Base-by-base conservation (phyloP, 1,284 basidiomycete species). In the Cystobasidium sp. region DNA sequence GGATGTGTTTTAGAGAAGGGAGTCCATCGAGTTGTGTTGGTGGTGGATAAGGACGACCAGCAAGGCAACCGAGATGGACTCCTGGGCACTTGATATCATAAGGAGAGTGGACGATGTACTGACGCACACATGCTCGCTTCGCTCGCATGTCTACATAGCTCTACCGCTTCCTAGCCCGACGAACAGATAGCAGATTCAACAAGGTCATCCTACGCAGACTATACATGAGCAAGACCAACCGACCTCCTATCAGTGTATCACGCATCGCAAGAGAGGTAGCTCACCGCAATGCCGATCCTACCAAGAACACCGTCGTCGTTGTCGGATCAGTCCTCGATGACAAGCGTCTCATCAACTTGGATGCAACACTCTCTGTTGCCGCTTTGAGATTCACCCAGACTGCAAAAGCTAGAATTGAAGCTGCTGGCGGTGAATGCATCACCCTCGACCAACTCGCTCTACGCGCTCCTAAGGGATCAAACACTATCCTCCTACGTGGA, bases 131-230 rank as follows among this genome's bases (percentile, higher is more conserved):
- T 53, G 6, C 55, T 9, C n/a, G 24, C 31, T 43, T 24, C 56
- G 31, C 31, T 24, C 31, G 31, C 31, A 31, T 31, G 31, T 31
- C 8, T 37, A 51, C n/a, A n/a, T 80, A 97, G 96, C 89, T 99
- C 79, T 99, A 99, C 88, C 94, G 96, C 82, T 99, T 99, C 90
- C 87, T 99, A 78, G 95, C 96, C 78, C 91, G 97, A 82, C 91
- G 97, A 82, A 99, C 97, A 73, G 93, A 98, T 84, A 89, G 93
- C 76, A 86, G 86, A 80, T 99, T 99, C 87, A 99, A 99, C 92
- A 94, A 96, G 90, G 92, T 90, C 82, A 87, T 99, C 85, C 93
- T 99, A 82, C 93, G 91, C 85, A 92, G 96, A 76, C 90, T 99
- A 77, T 99, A 94, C 88, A 91, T 95, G 85, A 94, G 92, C 83